phyloP scores from a whole-genome alignment of 148 eudicot species.

The Hydrangea macrophylla region DNA sequence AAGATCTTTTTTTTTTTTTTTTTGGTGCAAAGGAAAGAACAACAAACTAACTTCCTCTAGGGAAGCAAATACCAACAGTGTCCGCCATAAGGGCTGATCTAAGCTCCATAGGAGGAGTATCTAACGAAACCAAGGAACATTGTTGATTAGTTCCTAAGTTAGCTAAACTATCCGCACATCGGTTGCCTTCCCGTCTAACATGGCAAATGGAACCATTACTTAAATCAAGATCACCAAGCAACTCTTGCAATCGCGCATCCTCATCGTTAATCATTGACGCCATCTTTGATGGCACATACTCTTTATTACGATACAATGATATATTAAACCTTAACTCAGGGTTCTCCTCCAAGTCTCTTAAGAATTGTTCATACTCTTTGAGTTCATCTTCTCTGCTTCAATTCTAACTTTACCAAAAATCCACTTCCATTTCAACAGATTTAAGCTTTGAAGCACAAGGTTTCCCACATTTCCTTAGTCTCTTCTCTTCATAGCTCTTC shows the following conservation, averaged over 20 bases:
- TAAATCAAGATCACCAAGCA: conserved; percentile 70
- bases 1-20: too few species aligned
- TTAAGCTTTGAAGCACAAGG: conserved; percentile 78
- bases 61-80: too few species aligned
- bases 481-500: conserved; percentile 78
- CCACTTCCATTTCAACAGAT: conserved; percentile 62
- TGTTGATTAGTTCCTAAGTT: too few species aligned
- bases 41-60: too few species aligned
- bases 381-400: conserved; percentile 44
- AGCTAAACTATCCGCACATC: too few species aligned
- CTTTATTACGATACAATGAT: conserved; percentile 56
- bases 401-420: conserved; percentile 33
- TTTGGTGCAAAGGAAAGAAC: too few species aligned
- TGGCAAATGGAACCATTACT: too few species aligned
- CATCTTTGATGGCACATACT: conserved; percentile 52
- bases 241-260: conserved; percentile 52
- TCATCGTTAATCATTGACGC: conserved; percentile 60
- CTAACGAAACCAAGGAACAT: too few species aligned
- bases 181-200: too few species aligned
- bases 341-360: conserved; percentile 68
- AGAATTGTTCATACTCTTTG: conserved; percentile 69
- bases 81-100: too few species aligned
- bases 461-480: conserved; percentile 54
- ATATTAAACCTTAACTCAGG: conserved; percentile 67
- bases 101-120: too few species aligned